Base-by-base conservation (phyloP, 345 rosid species). In the Brassica juncea region DNA sequence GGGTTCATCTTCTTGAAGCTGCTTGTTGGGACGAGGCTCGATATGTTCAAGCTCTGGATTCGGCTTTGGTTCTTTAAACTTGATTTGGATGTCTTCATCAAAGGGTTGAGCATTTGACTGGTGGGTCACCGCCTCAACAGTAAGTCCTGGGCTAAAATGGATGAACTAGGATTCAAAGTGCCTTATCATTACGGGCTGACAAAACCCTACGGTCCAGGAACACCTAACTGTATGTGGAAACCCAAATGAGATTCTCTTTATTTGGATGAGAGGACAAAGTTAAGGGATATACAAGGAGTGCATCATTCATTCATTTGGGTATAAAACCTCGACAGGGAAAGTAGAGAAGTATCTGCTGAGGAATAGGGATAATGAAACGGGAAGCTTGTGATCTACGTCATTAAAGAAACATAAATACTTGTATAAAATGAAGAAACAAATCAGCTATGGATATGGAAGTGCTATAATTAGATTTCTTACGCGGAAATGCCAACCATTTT, bases 311-410 rank as follows among this genome's bases (percentile, higher is more conserved):
- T 28, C 2, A 37, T 4, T 44, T 44, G 85, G 82, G 11, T 94
- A 97, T 0, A 91, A 80, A 78, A 92, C 93, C 16, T 87, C 97
- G 4, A 92, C 98, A 0, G 97, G 97, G 64, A 90, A 94, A 83
- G 82, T 88, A 32, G 89, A 88, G 55, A 89, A 94, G 86, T 88
- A 74, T 74, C 15, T 86, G 5, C 82, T 92, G 9, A 86, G 94
- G 66, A 89, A 90, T 67, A 87, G 71, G 73, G 92, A 92, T 15
- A 81, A 81, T 81, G 87, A 88, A 65, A 76, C 89, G 47, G 86
- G 86, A 2, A 81, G 77, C 77, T 74, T 80, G 75, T 80, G 47
- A 80, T 66, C 6, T 4, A 47, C 5, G 16, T 35, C 34, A 58
- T 57, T 1, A 15, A 27, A 28, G 39, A 25, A 49, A 11, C 11